These are phyloP conservation scores for Phytophthora sojae DNA, from an alignment of 352 stramenopile genomes.

Conservation along the genomic window DNA sequence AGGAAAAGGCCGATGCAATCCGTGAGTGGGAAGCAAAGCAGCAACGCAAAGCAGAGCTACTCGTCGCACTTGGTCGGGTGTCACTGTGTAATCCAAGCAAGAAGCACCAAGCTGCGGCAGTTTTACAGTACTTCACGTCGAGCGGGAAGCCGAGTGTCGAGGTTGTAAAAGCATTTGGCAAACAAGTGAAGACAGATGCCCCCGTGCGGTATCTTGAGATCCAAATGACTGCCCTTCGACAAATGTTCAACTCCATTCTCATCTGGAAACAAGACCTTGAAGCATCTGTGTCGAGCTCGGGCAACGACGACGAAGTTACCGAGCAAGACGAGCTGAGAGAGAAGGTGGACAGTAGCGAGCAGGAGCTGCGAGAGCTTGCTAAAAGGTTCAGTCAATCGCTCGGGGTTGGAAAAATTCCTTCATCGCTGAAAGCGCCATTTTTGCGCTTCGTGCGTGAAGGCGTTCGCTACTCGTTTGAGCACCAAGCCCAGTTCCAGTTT, in stretches of 20 bases:
- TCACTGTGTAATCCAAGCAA: slow-evolving; percentile 87
- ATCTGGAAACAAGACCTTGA: slow-evolving; percentile 69
- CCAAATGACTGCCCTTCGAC: slow-evolving; percentile 87
- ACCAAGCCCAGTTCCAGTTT: slow-evolving; percentile 68
- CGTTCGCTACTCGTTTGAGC: slow-evolving; percentile 74
- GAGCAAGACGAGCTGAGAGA: slow-evolving; percentile 67
- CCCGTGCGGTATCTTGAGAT: slow-evolving; percentile 86
- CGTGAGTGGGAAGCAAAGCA: slow-evolving; percentile 42
- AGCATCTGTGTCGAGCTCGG: slow-evolving; percentile 18
- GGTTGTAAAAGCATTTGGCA: slow-evolving; percentile 84
- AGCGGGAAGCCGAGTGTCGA: slow-evolving; percentile 59
- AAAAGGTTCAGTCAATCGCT: slow-evolving; percentile 87
- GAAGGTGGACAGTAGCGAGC: slow-evolving; percentile 54
- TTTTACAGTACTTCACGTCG: slow-evolving; percentile 76
- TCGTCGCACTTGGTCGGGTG: slow-evolving; percentile 74
- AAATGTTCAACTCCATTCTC: slow-evolving; percentile 72
- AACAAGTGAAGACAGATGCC: slow-evolving; percentile 77
- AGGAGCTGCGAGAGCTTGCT: slow-evolving; percentile 72
- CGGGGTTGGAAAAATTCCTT: slow-evolving; percentile 76
- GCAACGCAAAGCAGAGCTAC: slow-evolving; percentile 64
- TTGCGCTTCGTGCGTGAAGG: slow-evolving; percentile 87
- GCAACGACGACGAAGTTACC: slow-evolving; percentile 36
- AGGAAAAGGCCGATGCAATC: slow-evolving; percentile 36
- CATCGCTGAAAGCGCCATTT: slow-evolving; percentile 75
- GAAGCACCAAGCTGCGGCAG: slow-evolving; percentile 76